These are phyloP conservation scores for Apiospora malaysiana DNA, from an alignment of 2,329 filamentous ascomycete species.

Conservation along the genomic window DNA sequence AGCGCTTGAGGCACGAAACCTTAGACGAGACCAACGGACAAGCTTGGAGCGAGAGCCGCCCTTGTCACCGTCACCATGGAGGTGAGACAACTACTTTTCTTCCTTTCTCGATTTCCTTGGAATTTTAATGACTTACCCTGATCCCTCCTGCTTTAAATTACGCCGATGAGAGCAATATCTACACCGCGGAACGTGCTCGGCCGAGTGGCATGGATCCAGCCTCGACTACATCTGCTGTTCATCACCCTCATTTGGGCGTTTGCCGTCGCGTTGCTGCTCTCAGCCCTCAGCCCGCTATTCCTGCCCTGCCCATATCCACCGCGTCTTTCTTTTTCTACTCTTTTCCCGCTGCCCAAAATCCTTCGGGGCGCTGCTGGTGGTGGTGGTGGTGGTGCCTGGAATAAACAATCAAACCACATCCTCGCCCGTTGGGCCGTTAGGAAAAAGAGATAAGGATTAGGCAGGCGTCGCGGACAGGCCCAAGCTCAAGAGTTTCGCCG, in stretches of 20 bases:
- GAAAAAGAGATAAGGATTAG: conserved; percentile 25
- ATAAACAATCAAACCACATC: conserved; percentile 9
- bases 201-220: conserved; percentile 32
- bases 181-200: conserved; percentile 27
- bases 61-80: conserved; percentile 30
- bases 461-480: conserved; percentile 34
- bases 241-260: conserved; percentile 15
- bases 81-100: conserved; percentile 34
- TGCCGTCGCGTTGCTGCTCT: conserved; percentile 21
- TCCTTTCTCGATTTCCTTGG: conserved; percentile 23
- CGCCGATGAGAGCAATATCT: conserved; percentile 13
- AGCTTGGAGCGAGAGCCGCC: not conserved
- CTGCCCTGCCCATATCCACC: conserved; percentile 21
- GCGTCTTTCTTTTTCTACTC: conserved; percentile 23
- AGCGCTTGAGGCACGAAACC: conserved; percentile 13
- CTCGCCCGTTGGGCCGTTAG: not conserved
- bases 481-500: conserved; percentile 30
- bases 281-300: conserved; percentile 9
- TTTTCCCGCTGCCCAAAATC: conserved; percentile 25
- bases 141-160: conserved; percentile 16
- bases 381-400: not conserved
- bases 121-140: conserved; percentile 13
- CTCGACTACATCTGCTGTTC: not conserved
- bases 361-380: not conserved
- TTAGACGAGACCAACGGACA: not conserved